Conservation (phyloP, 179 eudicot genomes). For the Dionaea muscipula region DNA sequence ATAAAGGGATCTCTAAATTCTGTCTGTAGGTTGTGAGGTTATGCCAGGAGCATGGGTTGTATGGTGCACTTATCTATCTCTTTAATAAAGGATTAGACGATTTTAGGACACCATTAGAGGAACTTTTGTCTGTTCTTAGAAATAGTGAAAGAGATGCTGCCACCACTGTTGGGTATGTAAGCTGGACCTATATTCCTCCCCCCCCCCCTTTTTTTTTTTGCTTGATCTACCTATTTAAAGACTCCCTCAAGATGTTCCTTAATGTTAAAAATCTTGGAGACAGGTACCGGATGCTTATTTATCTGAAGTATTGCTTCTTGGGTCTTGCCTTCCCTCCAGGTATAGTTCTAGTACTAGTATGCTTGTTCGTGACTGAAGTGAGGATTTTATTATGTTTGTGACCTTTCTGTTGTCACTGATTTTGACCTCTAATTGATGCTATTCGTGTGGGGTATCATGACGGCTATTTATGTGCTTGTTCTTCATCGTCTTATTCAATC, state of each 20-base stretch:
- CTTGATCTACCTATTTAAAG: conserved; percentile 1
- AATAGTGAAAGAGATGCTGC: conserved; percentile 44
- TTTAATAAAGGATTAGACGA: conserved; percentile 95
- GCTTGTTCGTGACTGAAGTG: too few species aligned
- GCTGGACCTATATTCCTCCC: conserved; percentile 2
- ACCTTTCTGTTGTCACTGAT: too few species aligned
- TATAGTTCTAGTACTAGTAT: too few species aligned
- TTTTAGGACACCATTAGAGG: conserved; percentile 87
- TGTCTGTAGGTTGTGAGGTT: conserved; percentile 63
- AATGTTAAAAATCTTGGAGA: conserved; percentile 14
- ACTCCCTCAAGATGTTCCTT: conserved; percentile 1
- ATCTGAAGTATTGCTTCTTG: conserved; percentile 87
- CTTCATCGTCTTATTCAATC: too few species aligned
- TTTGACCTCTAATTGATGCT: too few species aligned
- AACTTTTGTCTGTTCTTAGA: conserved; percentile 54
- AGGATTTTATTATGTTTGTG: too few species aligned
- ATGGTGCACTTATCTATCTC: conserved; percentile 80
- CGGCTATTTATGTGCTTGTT: too few species aligned
- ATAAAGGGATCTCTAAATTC: conserved; percentile 6
- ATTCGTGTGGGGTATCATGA: too few species aligned
- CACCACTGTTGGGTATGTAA: conserved; percentile 61
- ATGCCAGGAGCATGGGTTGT: conserved; percentile 79
- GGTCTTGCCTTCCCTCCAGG: conserved; percentile 99
- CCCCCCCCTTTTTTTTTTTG: not conserved
- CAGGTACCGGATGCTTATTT: conserved; percentile 91